phyloP scores from a whole-genome alignment of 2,329 filamentous ascomycete species.

The Raffaelea albimanens region DNA sequence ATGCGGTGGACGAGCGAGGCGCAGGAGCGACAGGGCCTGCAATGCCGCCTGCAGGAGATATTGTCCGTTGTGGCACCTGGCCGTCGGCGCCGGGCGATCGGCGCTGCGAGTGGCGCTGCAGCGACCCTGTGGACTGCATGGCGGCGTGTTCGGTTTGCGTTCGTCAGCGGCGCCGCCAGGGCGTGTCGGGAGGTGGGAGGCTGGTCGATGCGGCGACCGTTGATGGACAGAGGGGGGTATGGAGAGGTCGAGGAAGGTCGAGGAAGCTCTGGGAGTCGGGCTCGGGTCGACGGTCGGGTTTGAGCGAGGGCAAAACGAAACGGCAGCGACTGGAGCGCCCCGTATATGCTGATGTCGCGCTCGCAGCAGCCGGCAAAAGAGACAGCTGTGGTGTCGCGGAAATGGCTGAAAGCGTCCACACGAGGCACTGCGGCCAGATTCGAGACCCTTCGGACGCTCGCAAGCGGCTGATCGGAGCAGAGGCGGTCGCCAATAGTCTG shows the following conservation, averaged over 20 bases:
- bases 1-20: conserved; percentile 56
- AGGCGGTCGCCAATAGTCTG: not conserved
- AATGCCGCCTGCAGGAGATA: conserved; percentile 50
- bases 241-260: not conserved
- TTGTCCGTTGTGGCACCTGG: conserved; percentile 44
- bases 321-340: too few relatives aligned
- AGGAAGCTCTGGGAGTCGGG: not conserved
- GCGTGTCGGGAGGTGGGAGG: not conserved
- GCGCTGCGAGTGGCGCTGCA: conserved; percentile 48
- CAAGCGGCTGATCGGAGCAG: not conserved
- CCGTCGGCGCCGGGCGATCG: conserved; percentile 56
- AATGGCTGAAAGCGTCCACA: too few relatives aligned
- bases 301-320: too few relatives aligned
- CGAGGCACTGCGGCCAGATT: too few relatives aligned
- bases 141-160: not conserved
- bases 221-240: not conserved
- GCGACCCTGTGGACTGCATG: conserved; percentile 43
- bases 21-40: conserved; percentile 38
- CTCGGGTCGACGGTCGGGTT: not conserved
- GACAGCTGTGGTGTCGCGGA: too few relatives aligned
- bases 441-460: too few relatives aligned
- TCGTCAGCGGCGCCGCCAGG: too few relatives aligned
- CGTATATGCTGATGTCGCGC: too few relatives aligned
- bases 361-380: too few relatives aligned
- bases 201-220: not conserved